phyloP scores from a whole-genome alignment of 805 yeast genomes.

The Ogataea glucozyma region DNA sequence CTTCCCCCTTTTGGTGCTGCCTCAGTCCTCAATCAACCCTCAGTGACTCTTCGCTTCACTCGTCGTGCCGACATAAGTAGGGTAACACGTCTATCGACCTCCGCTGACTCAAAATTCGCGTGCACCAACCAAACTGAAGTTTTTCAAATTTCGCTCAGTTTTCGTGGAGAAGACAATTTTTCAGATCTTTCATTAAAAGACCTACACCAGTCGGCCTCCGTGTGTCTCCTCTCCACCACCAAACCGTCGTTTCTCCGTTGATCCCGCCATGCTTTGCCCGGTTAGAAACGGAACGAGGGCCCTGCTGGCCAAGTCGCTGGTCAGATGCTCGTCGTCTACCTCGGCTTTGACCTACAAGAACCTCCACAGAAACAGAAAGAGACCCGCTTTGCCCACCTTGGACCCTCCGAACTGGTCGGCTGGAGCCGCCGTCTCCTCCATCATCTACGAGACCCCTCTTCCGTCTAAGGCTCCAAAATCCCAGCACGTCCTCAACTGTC shows the following conservation, averaged over 20 bases:
- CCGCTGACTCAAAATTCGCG: too few relatives aligned
- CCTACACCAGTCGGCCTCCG: too few relatives aligned
- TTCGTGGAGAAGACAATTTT: slow-evolving; percentile 2
- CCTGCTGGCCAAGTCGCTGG: slow-evolving; percentile 14
- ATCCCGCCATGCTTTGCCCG: slow-evolving; percentile 16
- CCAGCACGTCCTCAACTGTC: slow-evolving; percentile 91
- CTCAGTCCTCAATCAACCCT: too few relatives aligned
- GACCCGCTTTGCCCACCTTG: slow-evolving; percentile 90
- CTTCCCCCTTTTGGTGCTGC: too few relatives aligned
- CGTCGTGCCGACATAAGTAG: slow-evolving; percentile 1
- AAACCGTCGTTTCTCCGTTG: neutral
- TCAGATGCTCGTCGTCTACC: slow-evolving; percentile 62
- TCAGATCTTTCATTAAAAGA: too few relatives aligned
- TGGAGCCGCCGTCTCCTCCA: slow-evolving; percentile 94
- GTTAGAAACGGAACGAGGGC: slow-evolving; percentile 16
- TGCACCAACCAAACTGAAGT: neutral
- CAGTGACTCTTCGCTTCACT: too few relatives aligned
- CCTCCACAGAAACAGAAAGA: slow-evolving; percentile 77
- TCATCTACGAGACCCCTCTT: slow-evolving; percentile 85
- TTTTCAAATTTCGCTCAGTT: neutral
- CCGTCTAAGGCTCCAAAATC: slow-evolving; percentile 63
- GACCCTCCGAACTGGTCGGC: slow-evolving; percentile 96
- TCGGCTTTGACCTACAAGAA: slow-evolving; percentile 94
- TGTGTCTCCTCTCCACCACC: too few relatives aligned
- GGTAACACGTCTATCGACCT: slow-evolving; percentile 1